Base-by-base conservation (phyloP, 2,329 filamentous ascomycete genomes). In the Claviceps capensis region DNA sequence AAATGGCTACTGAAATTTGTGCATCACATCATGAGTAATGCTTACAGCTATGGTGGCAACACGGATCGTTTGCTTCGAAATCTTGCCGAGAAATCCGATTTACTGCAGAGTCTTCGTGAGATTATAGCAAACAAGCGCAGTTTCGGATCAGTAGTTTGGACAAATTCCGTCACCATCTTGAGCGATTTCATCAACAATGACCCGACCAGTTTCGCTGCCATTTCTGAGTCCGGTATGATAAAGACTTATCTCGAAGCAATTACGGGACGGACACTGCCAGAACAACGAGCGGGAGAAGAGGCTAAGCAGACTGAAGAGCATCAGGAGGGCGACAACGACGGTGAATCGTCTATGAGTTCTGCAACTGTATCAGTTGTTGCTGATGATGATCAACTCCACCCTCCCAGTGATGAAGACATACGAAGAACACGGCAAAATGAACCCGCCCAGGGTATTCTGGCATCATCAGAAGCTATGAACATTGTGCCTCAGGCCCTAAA, bases 131-230 rank as follows among this genome's bases (percentile, higher is more conserved):
- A 95, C 60, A 83, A 86, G 40, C 74, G 74, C 50, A 75, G 83
- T 40, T 99, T 90, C 64, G 93, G 93, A 13, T 93, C 91, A 2
- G 85, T 93, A 54, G 88, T 97, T 5, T 99, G 93, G 93, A 95
- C 89, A 48, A 90, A 90, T 64, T 86, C 89, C 6, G 88, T 95
- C 55, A 90, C 85, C 51, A 91, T 96, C 52, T 73, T 98, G 49
- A 93, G 88, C 63, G 91, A 88, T 60, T 98, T 98, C 67, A 95
- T 99, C 61, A 94, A 99, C 69, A 96, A 97, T 63, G 93, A 98
- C 62, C 93, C 93, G 0, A 98, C 93, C 0, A 98, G 93, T 66
- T 98, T 95, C 65, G 85, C 88, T 30, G 88, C 95, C 23, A 93
- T 99, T 57, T 88, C 88, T 14, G 93, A 99, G 69, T 91, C 93